phyloP scores from a whole-genome alignment of 352 stramenopile species.

The Globisporangium canariense region DNA sequence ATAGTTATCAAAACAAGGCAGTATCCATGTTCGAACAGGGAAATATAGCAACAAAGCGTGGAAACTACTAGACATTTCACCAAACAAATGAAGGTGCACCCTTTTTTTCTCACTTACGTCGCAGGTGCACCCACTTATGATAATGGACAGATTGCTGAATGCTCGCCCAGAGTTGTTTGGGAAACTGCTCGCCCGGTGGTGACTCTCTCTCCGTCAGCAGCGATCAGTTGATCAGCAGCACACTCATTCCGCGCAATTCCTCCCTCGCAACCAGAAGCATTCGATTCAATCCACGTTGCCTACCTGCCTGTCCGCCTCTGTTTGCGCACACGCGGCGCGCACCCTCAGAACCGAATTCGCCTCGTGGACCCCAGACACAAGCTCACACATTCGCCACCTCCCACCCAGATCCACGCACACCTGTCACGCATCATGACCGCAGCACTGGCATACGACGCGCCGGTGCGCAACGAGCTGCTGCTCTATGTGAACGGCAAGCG shows the following conservation, averaged over 20 bases:
- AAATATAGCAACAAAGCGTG: no score
- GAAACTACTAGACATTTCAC: no score
- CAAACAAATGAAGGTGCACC: neutral
- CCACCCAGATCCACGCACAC: neutral
- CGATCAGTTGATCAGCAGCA: neutral
- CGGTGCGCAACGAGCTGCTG: slow-evolving; percentile 49
- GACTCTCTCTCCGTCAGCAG: slow-evolving; percentile 6
- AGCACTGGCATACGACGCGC: slow-evolving; percentile 3
- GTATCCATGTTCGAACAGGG: neutral
- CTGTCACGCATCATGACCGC: neutral
- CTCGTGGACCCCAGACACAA: neutral
- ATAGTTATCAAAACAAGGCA: neutral
- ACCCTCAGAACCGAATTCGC: slow-evolving; percentile 13
- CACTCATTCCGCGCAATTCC: neutral
- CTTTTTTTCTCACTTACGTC: neutral
- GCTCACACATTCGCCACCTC: neutral
- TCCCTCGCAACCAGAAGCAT: neutral
- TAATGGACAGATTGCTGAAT: neutral
- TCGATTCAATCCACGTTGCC: neutral
- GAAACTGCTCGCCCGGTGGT: neutral
- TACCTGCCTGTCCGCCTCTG: no score
- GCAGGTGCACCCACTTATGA: neutral
- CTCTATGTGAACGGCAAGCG: slow-evolving; percentile 78
- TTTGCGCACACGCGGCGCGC: no score
- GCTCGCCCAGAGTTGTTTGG: neutral